phyloP scores from a whole-genome alignment of 2,329 filamentous ascomycete genomes.

The Penicillium paneum region DNA sequence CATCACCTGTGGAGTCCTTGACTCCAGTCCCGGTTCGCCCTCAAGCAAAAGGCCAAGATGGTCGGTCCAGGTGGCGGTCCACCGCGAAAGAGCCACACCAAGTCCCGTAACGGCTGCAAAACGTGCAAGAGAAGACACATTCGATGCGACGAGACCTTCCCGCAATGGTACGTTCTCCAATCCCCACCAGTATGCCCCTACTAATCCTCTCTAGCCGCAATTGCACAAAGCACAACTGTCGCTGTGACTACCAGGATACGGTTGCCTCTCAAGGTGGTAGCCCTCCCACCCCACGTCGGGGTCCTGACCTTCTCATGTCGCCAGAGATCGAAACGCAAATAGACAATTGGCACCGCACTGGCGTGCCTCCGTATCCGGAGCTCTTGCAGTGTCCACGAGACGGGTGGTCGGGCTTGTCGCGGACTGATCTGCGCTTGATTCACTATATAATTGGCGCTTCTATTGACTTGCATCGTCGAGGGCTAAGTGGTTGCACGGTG shows the following conservation, averaged over 20 bases:
- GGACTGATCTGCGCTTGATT: constrained; percentile 80
- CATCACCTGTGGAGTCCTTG: background rate
- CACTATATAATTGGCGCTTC: constrained; percentile 87
- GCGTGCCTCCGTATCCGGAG: constrained; percentile 79
- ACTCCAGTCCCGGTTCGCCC: background rate
- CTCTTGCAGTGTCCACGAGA: constrained; percentile 73
- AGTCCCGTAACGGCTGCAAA: constrained; percentile 97
- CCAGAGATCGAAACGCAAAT: constrained; percentile 79
- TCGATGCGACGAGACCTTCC: constrained; percentile 94
- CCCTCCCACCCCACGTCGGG: constrained; percentile 50
- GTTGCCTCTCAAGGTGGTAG: constrained; percentile 57
- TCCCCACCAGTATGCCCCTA: constrained; percentile 7
- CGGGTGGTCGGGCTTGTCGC: constrained; percentile 67
- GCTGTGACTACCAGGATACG: constrained; percentile 95
- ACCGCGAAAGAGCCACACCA: constrained; percentile 88
- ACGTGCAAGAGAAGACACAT: constrained; percentile 98
- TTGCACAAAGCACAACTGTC: constrained; percentile 97
- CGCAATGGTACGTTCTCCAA: constrained; percentile 73
- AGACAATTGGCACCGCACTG: constrained; percentile 77
- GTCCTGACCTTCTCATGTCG: constrained; percentile 73
- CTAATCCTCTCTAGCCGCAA: constrained; percentile 65
- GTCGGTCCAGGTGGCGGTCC: constrained; percentile 92
- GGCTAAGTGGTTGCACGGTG: constrained; percentile 79
- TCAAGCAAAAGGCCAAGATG: constrained; percentile 52
- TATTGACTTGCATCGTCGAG: constrained; percentile 71